Base-by-base conservation (phyloP, 2,329 filamentous ascomycete genomes). In the Ophiocordyceps polyrhachis-furcata region DNA sequence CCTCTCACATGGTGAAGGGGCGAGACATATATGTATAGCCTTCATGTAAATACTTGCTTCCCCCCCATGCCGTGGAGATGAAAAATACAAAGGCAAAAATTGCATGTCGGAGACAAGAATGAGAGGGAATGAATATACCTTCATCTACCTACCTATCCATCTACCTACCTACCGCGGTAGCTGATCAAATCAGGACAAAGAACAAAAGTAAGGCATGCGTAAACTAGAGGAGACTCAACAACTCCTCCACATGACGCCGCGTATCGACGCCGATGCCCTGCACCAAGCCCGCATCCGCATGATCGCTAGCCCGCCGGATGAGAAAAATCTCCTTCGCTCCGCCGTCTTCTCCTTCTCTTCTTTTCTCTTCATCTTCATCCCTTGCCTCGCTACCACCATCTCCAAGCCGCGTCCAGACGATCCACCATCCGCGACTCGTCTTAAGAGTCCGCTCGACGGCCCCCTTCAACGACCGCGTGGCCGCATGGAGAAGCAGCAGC, bases 241-340 rank as follows among this genome's bases (percentile, higher is more conserved):
- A 57, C 1, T 76, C 77, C 58, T 87, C 82, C 4, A 87, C 75
- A 58, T 87, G 87, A 56, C 72, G 73, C 58, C 78, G 71, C 28
- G 82, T 84, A 64, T 88, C 83, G 31, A 87, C 70, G 0, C 83
- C 83, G 49, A 88, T 84, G 0, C 82, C 83, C 54, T 83, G 78
- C 0, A 74, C 76, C 50, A 86, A 59, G 45, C 71, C 71, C 19
- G 69, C 71, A 1, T 77, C 73, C 3, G 74, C 57, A 44, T 75
- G 67, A 54, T 79, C 75, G 51, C 76, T 74, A 1, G 76, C 74
- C 44, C 71, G 67, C 11, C 76, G 66, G 28, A 81, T 64, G 17
- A 81, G 58, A 48, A 79, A 70, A 25, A 81, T 75, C 56, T 81
- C 76, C 58, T 78, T 80, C 50, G 60, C 50, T 17, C 61, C 58